Conservation (phyloP, 495 filamentous ascomycete genomes). For the Niebla homalea region DNA sequence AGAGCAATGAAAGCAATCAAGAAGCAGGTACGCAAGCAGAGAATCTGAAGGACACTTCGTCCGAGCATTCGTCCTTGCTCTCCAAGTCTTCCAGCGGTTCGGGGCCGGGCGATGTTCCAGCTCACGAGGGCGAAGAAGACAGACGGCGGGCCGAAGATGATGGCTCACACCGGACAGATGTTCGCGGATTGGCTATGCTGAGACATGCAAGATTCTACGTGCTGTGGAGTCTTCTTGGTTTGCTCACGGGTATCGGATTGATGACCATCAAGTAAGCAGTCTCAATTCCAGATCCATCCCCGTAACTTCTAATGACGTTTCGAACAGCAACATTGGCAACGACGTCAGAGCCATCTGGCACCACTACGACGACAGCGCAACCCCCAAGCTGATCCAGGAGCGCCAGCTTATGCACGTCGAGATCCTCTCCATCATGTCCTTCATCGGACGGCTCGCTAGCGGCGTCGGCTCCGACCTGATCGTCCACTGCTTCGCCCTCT, state of each 20-base stretch:
- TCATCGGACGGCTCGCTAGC: conserved; percentile 63
- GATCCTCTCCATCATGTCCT: conserved; percentile 75
- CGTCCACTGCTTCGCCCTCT: conserved; percentile 62
- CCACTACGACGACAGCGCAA: conserved; percentile 62
- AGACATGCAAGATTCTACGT: conserved; percentile 75
- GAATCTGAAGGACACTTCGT: conserved; percentile 28
- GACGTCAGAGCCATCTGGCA: conserved; percentile 72
- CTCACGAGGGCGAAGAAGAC: conserved; percentile 3
- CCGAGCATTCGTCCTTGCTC: conserved; percentile 79
- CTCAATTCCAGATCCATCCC: background rate
- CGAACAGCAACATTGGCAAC: conserved; percentile 80
- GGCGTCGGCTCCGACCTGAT: conserved; percentile 85
- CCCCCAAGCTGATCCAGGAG: conserved; percentile 61
- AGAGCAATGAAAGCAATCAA: conserved; percentile 39
- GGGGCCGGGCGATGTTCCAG: conserved; percentile 28
- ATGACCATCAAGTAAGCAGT: conserved; percentile 94
- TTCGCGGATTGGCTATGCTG: conserved; percentile 75
- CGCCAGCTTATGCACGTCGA: conserved; percentile 88
- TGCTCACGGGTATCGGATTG: conserved; percentile 81
- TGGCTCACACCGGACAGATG: conserved; percentile 66
- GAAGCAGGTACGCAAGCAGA: conserved; percentile 58
- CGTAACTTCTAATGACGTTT: conserved; percentile 23
- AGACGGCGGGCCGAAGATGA: conserved; percentile 11
- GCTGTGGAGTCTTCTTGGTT: conserved; percentile 68
- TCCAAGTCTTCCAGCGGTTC: conserved; percentile 38